Evolutionary conservation across 2,329 filamentous ascomycete genomes (phyloP), one percentile per base, ranked within the genome.

Genomic region (Neopestalotiopsis sp.): DNA sequence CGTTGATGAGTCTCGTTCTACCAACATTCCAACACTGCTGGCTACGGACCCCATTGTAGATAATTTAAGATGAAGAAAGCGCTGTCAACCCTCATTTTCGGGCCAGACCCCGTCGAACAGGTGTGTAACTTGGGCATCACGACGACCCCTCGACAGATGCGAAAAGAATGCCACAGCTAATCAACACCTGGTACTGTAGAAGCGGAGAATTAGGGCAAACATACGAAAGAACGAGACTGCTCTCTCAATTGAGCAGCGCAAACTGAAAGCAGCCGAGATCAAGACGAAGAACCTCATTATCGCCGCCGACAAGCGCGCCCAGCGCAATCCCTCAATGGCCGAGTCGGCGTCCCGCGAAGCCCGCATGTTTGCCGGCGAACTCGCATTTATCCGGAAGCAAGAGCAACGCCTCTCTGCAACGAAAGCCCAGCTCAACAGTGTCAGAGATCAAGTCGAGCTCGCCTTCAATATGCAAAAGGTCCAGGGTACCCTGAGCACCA

Each of bases 171-270:
- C 59, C 59, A n/a, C 49, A 49, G 14, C 38, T 61, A 17, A 61
- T 32, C 49, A 52, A 7, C 42, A 20, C 38, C 24, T 57, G 12
- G 24, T 28, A 10, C 14, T 92, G 96, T 83, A 91, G 95, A 72
- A 98, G 98, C 91, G 98, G 95, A 83, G 97, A 98, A 92, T 99
- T 76, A 94, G 95, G 70, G 85, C 90, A 78, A 98, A 98, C 82
- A 92, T 94, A 71, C 94, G 96, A 78, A 95, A 97, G 79, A 89
- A 99, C 75, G 96, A 99, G 81, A 95, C 96, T 78, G 95, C 98
- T 82, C 95, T 99, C 67, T 86, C 90, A 72, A 89, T 96, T 73
- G 95, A 93, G 80, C 84, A 89, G 68, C 17, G n/a, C 7, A n/a
- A 52, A 5, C 3, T n/a, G 17, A 52, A 20, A 52, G n/a, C 17